Base-by-base conservation (phyloP, 441 rosid genomes). In the Dalechampia spathulata region DNA sequence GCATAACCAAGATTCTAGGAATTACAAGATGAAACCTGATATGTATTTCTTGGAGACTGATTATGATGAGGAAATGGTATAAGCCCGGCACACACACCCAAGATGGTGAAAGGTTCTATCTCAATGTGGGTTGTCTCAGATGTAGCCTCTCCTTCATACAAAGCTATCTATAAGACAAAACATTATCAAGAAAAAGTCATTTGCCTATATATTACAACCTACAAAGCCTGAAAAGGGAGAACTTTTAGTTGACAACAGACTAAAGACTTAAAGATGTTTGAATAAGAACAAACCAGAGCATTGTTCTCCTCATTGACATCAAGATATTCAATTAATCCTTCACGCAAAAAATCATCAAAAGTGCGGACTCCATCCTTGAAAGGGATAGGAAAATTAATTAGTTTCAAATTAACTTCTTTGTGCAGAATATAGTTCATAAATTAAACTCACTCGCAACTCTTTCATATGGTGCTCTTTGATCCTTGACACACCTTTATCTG, bases 231-330 rank as follows among this genome's bases (percentile, higher is more conserved):
- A 36, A 68, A n/a, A 19, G 22, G 7, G 15, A 26, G 11, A 2
- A 26, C 11, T 2, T 5, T 12, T 21, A 34, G 17, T 21, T 21
- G n/a, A 15, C 10, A 61, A 49, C 39, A 46, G 37, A 25, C 27
- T 25, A 52, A 43, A 32, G 22, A 19, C n/a, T 17, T 14, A 19
- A 19, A 3, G 5, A 19, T 42, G 60, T n/a, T 47, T 40, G 60
- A 50, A 49, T 49, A 28, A 43, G 52, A 62, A 73, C 89, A 52
- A 68, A 89, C 97, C 96, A 93, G 59, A 41, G 99, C 87, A 74
- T 90, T 93, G 69, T 93, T 93, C 78, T 90, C 99, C 78, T 93
- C 99, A 42, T 93, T 93, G 60, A 93, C 99, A 68, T 93, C 99
- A 66, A 93, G 94, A 79, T 90, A 93, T 64, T 93, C 99, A 7